Evolutionary conservation across 164 flowering plant genomes (phyloP), one percentile per base, ranked within the genome.

Genomic region (Chimonanthus salicifolius): DNA sequence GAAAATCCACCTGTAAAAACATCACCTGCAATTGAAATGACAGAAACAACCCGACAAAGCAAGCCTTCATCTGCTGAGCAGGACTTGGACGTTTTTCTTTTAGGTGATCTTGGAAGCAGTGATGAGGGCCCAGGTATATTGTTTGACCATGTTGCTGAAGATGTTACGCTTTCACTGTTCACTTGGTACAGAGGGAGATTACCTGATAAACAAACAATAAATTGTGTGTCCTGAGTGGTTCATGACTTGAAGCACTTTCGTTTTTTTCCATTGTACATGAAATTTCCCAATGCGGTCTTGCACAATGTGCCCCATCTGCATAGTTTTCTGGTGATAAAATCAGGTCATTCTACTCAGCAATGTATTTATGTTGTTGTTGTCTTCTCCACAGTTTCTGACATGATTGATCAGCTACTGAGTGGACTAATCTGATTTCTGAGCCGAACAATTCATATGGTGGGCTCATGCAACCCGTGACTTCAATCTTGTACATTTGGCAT

Each of bases 51-150:
- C 68, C 68, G 16, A 46, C 84, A 74, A 78, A 81, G 74, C 60
- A 87, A 82, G 74, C 76, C 80, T 58, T 84, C 89, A 73, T 79
- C 87, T 62, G 74, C 87, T 67, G 99, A 92, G 69, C 94, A 90
- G 72, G 99, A 95, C 80, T 85, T 95, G 89, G 99, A 95, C 82
- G 83, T 84, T 5, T 95, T 93, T 84, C 97, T 95, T 47, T 78
- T 95, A 75, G 99, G 99, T 58, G 99, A 90, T 83, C 87, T 86
- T 74, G 99, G 92, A 58, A 97, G 93, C 80, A 84, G 92, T 81
- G 99, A 95, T 72, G 99, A 86, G 54, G 94, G 87, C 16, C 85
- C 84, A 85, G 98, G 99, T 90, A 83, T 50, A 6, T 20, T 46
- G 6, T 18, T 66, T 7, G 21, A 20, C n/a, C 44, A 5, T 69